Base-by-base conservation (phyloP, 495 filamentous ascomycete species). In the Penicillium roqueforti region DNA sequence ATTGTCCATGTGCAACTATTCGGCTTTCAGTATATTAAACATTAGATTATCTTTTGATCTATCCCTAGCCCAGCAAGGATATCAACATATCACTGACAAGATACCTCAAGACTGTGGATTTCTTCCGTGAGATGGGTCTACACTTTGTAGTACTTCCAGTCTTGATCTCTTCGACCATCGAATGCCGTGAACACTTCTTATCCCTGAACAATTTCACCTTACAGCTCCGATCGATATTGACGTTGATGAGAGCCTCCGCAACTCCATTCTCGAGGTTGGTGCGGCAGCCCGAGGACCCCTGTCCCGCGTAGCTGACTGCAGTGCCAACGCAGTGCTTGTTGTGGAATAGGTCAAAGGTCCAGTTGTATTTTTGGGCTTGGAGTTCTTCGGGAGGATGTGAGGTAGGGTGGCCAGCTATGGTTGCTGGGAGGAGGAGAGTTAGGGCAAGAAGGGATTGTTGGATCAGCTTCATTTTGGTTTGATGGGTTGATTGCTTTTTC, bases 21-120 rank as follows among this genome's bases (percentile, higher is more conserved):
- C 3, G 32, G 14, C 14, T n/a, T n/a, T 29, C 8, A 7, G n/a
- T 16, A 16, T 2, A 36, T 36, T 36, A 8, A 7, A 16, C 32
- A 36, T 36, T 7, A 14, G 14, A n/a, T 7, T 8, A 36, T 34
- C 5, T 34, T 34, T 14, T 34, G 31, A 13, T 34, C 3, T 34
- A 34, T 34, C 14, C 32, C 6, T 36, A n/a, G n/a, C n/a, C 4
- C 10, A 16, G 14, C 11, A 8, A n/a, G 13, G 4, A 4, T 14
- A 4, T 43, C n/a, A 16, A 16, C 6, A 25, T 44, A 26, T 54
- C 38, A 54, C 26, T 32, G 53, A 36, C 60, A 62, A 2, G 11
- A 20, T 6, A 63, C 57, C 47, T 55, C 34, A n/a, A 45, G 60
- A 25, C 60, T 57, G 26, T 46, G 52, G 7, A 57, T 26, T 54